Conservation (phyloP, 805 yeast genomes). For the Diddensiella transvaalensis region DNA sequence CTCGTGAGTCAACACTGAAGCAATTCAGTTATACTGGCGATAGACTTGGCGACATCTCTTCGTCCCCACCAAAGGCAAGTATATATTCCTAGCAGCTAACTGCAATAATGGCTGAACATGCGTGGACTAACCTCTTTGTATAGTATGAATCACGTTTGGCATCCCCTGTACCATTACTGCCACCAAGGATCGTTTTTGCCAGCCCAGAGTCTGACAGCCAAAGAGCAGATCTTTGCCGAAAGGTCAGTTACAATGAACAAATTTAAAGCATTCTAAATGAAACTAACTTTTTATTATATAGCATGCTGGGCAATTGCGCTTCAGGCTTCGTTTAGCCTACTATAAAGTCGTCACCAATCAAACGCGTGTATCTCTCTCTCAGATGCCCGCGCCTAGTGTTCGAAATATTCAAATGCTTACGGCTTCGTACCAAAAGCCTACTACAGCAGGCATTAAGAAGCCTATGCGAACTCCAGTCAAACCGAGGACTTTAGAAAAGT, state of each 20-base stretch:
- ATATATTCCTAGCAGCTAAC: background rate
- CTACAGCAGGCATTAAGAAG: background rate
- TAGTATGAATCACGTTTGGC: conserved; percentile 10
- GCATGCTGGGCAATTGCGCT: conserved; percentile 29
- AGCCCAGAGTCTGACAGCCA: conserved; percentile 1
- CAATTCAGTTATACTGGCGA: too few species aligned
- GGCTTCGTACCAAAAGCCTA: background rate
- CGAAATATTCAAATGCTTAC: background rate
- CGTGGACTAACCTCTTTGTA: background rate
- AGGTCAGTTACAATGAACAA: background rate
- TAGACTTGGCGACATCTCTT: conserved; percentile 5
- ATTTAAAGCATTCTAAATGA: background rate
- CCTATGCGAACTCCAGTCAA: conserved; percentile 7
- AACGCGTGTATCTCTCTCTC: conserved; percentile 26
- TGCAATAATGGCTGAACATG: too few species aligned
- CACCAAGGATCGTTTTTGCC: conserved; percentile 2
- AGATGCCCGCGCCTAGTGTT: conserved; percentile 21
- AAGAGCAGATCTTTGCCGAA: conserved; percentile 3
- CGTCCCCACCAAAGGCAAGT: conserved; percentile 13
- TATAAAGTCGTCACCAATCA: conserved; percentile 35
- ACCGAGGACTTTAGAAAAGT: background rate
- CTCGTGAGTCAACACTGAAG: too few species aligned
- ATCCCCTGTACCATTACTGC: conserved; percentile 19
- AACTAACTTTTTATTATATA: conserved; percentile 1
- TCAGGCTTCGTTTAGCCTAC: conserved; percentile 33